Evolutionary conservation across 2,329 filamentous ascomycete species (phyloP).

Genomic region (Emergomyces africanus): DNA sequence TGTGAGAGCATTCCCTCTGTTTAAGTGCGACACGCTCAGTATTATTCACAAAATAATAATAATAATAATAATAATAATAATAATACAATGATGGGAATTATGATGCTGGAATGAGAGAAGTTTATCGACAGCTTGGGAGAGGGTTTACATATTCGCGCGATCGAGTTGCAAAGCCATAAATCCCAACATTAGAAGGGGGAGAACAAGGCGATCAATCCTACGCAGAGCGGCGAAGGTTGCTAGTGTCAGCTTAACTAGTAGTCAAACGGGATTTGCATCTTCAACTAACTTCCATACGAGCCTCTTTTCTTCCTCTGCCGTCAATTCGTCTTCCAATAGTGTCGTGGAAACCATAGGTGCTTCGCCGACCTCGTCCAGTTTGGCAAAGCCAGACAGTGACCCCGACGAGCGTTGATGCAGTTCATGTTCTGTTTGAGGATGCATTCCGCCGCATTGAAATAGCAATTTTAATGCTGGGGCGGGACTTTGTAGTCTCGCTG

Average conservation of each 20-base stretch:
- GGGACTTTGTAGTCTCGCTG: background rate
- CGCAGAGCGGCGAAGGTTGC: background rate
- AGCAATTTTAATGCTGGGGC: background rate
- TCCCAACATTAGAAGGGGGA: conserved; percentile 16
- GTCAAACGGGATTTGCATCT: background rate
- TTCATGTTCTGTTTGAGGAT: background rate
- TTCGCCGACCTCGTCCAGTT: background rate
- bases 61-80: too few relatives aligned
- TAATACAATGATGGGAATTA: background rate
- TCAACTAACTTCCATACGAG: conserved; percentile 12
- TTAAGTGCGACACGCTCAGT: conserved; percentile 7
- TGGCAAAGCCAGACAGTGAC: background rate
- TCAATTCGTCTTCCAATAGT: conserved; percentile 6
- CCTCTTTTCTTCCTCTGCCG: conserved; percentile 13
- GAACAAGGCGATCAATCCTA: conserved; percentile 14
- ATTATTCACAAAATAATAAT: background rate
- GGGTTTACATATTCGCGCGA: conserved; percentile 14
- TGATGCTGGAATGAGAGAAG: too few relatives aligned
- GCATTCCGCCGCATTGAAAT: background rate
- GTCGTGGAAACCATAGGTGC: background rate
- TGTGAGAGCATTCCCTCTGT: conserved; percentile 36
- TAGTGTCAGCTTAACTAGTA: background rate
- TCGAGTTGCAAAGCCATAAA: conserved; percentile 23
- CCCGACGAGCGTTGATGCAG: background rate
- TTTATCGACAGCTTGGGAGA: background rate